These are phyloP conservation scores for Leishmania martiniquensis DNA, from an alignment of 208 protist species.

Conservation along the genomic window DNA sequence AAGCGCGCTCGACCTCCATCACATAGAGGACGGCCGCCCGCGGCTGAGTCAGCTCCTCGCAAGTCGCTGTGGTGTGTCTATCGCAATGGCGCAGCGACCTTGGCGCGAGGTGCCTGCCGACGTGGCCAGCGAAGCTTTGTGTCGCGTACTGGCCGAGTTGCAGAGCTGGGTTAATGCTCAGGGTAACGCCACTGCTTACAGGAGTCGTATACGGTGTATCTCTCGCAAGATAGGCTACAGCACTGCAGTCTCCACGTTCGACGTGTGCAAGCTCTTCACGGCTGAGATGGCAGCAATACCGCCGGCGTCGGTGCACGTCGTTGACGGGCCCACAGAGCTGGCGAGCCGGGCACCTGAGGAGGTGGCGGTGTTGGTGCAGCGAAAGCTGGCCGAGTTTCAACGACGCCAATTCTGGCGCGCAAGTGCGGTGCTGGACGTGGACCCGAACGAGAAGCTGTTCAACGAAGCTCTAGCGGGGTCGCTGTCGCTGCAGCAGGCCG, in stretches of 20 bases:
- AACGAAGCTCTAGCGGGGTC: conserved; percentile 61
- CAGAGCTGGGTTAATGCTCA: conserved; percentile 43
- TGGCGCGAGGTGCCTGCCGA: conserved; percentile 80
- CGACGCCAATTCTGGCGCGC: conserved; percentile 84
- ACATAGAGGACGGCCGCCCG: conserved; percentile 76
- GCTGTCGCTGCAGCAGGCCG: conserved; percentile 55
- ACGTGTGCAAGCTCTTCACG: conserved; percentile 76
- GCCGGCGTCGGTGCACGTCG: conserved; percentile 38
- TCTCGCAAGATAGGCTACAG: conserved; percentile 73
- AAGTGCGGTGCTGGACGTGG: conserved; percentile 70
- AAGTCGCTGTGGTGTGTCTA: conserved; percentile 81
- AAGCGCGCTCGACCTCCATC: conserved; percentile 74
- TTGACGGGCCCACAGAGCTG: conserved; percentile 16
- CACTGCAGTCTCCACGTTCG: conserved; percentile 82
- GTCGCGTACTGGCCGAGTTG: conserved; percentile 67
- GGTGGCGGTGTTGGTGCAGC: conserved; percentile 21
- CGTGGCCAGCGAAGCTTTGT: conserved; percentile 46
- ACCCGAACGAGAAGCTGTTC: conserved; percentile 76
- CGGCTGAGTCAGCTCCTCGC: conserved; percentile 82
- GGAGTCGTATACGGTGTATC: conserved; percentile 65
- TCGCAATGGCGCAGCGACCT: conserved; percentile 64
- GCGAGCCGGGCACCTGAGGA: conserved; percentile 10
- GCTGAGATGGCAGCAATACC: conserved; percentile 59
- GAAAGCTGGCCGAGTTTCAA: conserved; percentile 56
- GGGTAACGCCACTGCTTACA: conserved; percentile 33